A percentile compares a stretch with the other conserved stretches of the same genome.
Evolutionary conservation across 2,329 filamentous ascomycete species (phyloP).

Genomic region (Fragosphaeria purpurea): DNA sequence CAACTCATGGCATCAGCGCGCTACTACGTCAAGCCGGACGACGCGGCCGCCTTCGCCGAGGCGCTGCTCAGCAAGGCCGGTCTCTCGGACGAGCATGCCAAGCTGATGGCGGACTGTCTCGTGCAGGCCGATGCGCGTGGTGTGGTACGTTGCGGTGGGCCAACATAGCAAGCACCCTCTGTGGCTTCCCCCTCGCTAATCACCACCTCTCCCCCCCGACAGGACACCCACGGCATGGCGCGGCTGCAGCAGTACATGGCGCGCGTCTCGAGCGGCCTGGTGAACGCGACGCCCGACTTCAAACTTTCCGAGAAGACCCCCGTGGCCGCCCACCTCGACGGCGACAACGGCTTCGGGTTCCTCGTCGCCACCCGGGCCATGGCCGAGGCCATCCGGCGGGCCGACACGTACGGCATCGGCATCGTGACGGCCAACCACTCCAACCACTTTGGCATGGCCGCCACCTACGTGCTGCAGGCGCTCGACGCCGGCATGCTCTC

Average conservation of each 20-base stretch:
- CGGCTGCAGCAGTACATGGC: constrained; percentile 15
- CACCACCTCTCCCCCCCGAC: no score
- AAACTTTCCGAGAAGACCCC: constrained; percentile 15
- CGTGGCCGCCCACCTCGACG: constrained; percentile 19
- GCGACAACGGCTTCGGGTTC: constrained; percentile 21
- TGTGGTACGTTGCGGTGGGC: constrained; percentile 7
- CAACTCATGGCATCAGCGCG: no score
- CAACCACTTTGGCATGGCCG: constrained; percentile 20
- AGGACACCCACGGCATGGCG: constrained; percentile 17
- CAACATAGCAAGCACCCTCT: no score
- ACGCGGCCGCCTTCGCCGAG: no score
- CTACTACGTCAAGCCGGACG: no score
- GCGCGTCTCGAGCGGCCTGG: constrained; percentile 13
- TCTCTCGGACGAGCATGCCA: constrained; percentile 14
- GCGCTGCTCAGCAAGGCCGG: not conserved
- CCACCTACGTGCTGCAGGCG: constrained; percentile 17
- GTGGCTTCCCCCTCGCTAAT: no score
- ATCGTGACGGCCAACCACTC: constrained; percentile 16
- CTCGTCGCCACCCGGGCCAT: constrained; percentile 16
- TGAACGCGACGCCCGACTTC: constrained; percentile 11
- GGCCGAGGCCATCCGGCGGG: constrained; percentile 14
- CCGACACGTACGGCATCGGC: constrained; percentile 15
- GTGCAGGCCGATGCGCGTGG: constrained; percentile 17
- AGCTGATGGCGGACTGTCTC: constrained; percentile 14
- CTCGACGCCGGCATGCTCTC: constrained; percentile 12